Base-by-base conservation (phyloP, 805 yeast genomes). In the Saturnispora bothae region DNA sequence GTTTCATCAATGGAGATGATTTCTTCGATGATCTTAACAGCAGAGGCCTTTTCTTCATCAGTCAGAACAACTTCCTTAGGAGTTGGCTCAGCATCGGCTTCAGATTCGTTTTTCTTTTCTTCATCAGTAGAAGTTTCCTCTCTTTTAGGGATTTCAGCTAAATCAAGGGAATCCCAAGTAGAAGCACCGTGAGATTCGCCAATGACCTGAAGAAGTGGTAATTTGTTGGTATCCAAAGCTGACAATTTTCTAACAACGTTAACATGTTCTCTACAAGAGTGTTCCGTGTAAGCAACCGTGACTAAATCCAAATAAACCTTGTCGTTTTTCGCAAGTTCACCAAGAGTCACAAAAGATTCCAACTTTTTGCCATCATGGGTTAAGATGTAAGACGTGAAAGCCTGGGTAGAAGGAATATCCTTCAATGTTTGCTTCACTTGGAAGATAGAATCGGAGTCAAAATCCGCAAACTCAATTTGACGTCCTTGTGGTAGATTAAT, bases 211-310 rank as follows among this genome's bases (percentile, higher is more conserved):
- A 54, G 51, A 27, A 68, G 56, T 10, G 68, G 59, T 26, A 69
- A 71, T 41, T 70, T 67, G 17, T 65, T 56, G 32, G 62, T 59
- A 40, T 68, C 69, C 45, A 78, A 61, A 3, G 75, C 78, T 30
- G 71, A 65, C 34, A 65, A 61, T 39, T 78, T 85, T 54, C 94
- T 73, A 34, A 77, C 69, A 42, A 72, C 72, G 35, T 62, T 54
- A 30, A 84, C 54, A 55, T 85, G 95, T 20, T 69, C 71, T 43
- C 74, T 63, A 21, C 82, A 77, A 22, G 68, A 62, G 31, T 69
- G 64, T 53, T 73, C 77, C 42, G 68, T 76, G 63, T 83, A 83
- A 1, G 78, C 64, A 38, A 66, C 69, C 40, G 72, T 72, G 28
- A 59, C 65, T 44, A 83, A 54, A 14, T 54, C 58, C 34, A 83